Evolutionary conservation across 768 basidiomycete species (phyloP).

Genomic region (Suillus bovinus): DNA sequence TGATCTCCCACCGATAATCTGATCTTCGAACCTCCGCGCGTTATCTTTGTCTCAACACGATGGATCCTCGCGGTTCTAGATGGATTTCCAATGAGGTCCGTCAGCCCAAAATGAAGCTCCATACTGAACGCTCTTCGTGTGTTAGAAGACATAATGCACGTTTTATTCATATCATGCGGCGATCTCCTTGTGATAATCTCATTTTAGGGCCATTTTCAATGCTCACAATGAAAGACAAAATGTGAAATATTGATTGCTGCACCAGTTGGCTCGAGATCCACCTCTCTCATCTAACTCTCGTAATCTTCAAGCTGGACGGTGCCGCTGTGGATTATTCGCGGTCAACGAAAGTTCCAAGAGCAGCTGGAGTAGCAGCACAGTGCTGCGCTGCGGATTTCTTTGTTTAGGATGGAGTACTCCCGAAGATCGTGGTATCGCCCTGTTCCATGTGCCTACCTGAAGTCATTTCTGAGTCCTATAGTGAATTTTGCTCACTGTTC

Average conservation of each 20-base stretch:
- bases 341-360: not conserved
- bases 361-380: not conserved
- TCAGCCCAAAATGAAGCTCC: not conserved
- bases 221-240: not conserved
- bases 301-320: not conserved
- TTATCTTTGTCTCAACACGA: not conserved
- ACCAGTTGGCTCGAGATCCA: not conserved
- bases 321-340: not conserved
- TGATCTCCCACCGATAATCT: slow-evolving; percentile 1
- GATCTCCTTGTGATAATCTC: slow-evolving; percentile 4
- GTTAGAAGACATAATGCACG: slow-evolving; percentile 4
- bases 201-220: not conserved
- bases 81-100: not conserved
- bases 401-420: not conserved
- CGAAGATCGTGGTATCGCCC: not conserved
- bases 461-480: not conserved
- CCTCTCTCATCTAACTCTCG: not conserved
- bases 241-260: not conserved
- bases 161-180: slow-evolving; percentile 5
- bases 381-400: not conserved
- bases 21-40: slow-evolving; percentile 1
- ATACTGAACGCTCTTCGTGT: not conserved
- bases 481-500: not conserved
- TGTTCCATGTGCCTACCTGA: not conserved
- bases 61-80: slow-evolving; percentile 2